Base-by-base conservation (phyloP, 2,329 filamentous ascomycete genomes). In the Acrocalymma vagum region DNA sequence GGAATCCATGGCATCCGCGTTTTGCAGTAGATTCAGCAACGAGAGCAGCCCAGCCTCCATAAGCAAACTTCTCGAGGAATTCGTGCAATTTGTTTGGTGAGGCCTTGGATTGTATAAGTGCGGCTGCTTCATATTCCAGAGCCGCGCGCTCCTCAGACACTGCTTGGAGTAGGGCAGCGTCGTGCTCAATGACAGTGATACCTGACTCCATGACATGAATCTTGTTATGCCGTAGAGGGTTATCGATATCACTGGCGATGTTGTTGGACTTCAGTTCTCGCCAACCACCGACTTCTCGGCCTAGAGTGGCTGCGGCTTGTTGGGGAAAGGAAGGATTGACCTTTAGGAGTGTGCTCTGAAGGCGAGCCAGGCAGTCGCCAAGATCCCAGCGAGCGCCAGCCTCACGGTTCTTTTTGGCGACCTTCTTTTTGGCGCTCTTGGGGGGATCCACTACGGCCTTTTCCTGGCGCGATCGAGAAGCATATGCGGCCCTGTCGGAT, bases 241-340 rank as follows among this genome's bases (percentile, higher is more conserved):
- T 39, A 2, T 35, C 24, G 18, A 61, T 38, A 29, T 55, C 48
- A 14, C 38, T 25, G 14, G 45, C 46, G 28, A 55, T 44, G 32
- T 61, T 61, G 44, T 61, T 59, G 17, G 29, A 29, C 21, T 59
- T 59, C 13, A 60, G 46, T 3, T 31, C 27, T 3, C 30, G 43
- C 51, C 55, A 58, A 10, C 50, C 48, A n/a, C n/a, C n/a, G 22
- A 37, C 18, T 34, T 31, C 9, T 20, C 38, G 9, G 11, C 41
- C 27, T 11, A 42, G 33, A 16, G 43, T 32, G 9, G 51, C 53
- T 7, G 39, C 40, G n/a, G n/a, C n/a, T n/a, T n/a, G n/a, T 9
- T 30, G 25, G 10, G 48, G 35, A 8, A 57, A 32, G 22, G 45
- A 25, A 10, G 45, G 38, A 22, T 57, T 57, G 28, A 33, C 27